Conservation (phyloP, 768 basidiomycete genomes). For the Mycena alexandri region DNA sequence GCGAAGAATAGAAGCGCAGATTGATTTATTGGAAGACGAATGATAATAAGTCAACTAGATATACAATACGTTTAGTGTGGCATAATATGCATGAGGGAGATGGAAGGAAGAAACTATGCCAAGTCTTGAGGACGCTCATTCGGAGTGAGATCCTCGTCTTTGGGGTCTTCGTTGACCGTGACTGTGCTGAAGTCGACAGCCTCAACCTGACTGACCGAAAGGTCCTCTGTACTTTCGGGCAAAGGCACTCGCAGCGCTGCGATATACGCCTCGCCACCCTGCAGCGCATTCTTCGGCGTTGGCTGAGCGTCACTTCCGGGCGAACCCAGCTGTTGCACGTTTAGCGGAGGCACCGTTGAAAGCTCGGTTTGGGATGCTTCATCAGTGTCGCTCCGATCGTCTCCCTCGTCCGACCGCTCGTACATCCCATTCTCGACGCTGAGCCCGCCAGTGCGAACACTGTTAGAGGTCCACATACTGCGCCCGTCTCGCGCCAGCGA, state of each 20-base stretch:
- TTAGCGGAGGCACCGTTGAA: constrained; percentile 13
- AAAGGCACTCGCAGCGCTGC: constrained; percentile 31
- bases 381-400: constrained; percentile 30
- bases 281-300: constrained; percentile 21
- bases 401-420: constrained; percentile 46
- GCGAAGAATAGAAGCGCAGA: not conserved
- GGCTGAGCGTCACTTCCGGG: constrained; percentile 15
- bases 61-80: constrained; percentile 22
- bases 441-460: constrained; percentile 68
- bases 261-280: constrained; percentile 30
- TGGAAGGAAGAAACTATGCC: constrained; percentile 17
- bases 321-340: constrained; percentile 12
- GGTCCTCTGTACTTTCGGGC: constrained; percentile 33
- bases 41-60: constrained; percentile 26
- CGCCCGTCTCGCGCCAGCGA: constrained; percentile 61
- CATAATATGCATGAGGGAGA: constrained; percentile 5
- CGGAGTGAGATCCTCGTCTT: constrained; percentile 24
- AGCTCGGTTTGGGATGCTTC: constrained; percentile 13
- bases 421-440: constrained; percentile 58
- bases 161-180: not conserved
- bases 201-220: not conserved
- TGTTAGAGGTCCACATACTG: constrained; percentile 73
- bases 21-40: not conserved
- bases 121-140: constrained; percentile 9
- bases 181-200: not conserved